Evolutionary conservation across 805 yeast genomes (phyloP), one percentile per base, ranked within the genome.

Genomic region (Nakazawaea ishiwadae): DNA sequence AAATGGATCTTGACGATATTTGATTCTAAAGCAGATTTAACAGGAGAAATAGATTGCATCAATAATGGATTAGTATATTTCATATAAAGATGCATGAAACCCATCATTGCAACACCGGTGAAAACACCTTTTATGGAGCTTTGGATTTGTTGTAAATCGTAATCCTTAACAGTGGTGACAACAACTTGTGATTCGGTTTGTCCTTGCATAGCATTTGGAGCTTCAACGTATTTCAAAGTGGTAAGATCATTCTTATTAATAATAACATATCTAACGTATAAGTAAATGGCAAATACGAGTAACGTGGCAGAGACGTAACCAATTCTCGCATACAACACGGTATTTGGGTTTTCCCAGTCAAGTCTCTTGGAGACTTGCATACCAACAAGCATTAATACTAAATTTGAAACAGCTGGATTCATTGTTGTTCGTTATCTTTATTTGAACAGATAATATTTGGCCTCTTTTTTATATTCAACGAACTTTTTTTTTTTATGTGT

Each of bases 31-130:
- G 95, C 96, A 53, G 85, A 70, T 77, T 93, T 93, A 55, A 93
- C 69, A 39, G 96, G 91, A 40, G 95, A 77, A 53, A 93, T 77
- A 49, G 90, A 81, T 72, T 93, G 98, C 89, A 91, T 84, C 52
- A 93, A 80, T 61, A 93, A 77, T 46, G 99, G 99, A 69, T 93
- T 89, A 64, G 97, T 89, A 75, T 88, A 93, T 68, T 88, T 84
- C 95, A 93, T 79, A 79, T 91, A 91, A 48, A 93, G 59, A 67
- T 93, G 99, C 98, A 91, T 90, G 81, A 91, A 85, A 19, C 84
- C 95, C 90, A 93, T 90, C 96, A 93, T 88, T 55, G 95, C 96
- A 53, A 90, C 60, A 50, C 95, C 84, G 49, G 95, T 85, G 73
- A 83, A 81, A 51, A 88, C 77, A 50, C 95, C 79, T 67, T 85